Conservation (phyloP, 164 flowering plant species). For the Chimonanthus praecox region DNA sequence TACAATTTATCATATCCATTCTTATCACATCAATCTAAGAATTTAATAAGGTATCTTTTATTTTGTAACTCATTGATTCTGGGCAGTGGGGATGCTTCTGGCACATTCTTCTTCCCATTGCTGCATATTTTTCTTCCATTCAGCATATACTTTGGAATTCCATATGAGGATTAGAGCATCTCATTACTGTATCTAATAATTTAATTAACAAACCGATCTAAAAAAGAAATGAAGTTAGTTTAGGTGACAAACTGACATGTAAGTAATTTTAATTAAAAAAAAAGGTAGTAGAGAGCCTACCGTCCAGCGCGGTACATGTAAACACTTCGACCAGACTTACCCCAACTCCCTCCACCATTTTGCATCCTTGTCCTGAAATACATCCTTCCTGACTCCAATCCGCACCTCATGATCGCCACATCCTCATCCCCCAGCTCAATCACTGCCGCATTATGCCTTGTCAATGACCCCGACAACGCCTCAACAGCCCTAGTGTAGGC, state of each 20-base stretch:
- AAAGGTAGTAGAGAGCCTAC: conserved; percentile 27
- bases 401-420: conserved; percentile 68
- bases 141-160: too few species aligned
- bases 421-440: conserved; percentile 71
- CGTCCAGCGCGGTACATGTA: conserved; percentile 85
- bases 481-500: conserved; percentile 62
- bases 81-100: too few species aligned
- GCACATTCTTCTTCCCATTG: too few species aligned
- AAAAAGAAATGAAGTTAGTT: too few species aligned
- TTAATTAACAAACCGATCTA: too few species aligned
- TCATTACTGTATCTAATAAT: too few species aligned
- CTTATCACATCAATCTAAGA: too few species aligned
- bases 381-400: conserved; percentile 60
- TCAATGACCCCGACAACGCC: conserved; percentile 67
- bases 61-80: too few species aligned
- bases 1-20: too few species aligned
- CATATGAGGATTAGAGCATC: too few species aligned
- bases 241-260: not conserved
- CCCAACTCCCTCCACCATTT: conserved; percentile 20
- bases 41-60: too few species aligned
- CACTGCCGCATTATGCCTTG: conserved; percentile 73
- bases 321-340: conserved; percentile 53
- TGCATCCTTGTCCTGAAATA: conserved; percentile 48
- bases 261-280: not conserved
- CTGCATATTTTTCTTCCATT: too few species aligned